Evolutionary conservation across 2,329 filamentous ascomycete genomes (phyloP).

Genomic region (Elsinoe australis): DNA sequence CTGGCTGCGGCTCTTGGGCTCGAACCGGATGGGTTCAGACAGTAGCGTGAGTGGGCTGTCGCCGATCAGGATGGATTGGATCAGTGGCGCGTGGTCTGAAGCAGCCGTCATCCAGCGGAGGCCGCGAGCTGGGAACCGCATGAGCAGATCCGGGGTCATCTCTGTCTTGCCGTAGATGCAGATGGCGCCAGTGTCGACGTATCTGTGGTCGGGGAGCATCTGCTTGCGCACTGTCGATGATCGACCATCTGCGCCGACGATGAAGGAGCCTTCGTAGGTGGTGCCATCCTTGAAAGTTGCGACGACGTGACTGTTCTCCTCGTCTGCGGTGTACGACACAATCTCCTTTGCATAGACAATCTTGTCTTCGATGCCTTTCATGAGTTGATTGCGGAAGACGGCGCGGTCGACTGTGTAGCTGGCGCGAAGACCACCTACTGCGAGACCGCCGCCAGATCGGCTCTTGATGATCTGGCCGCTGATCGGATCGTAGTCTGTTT

Average conservation of each 20-base stretch:
- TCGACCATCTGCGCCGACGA: conserved; percentile 24
- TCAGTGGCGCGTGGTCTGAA: conserved; percentile 20
- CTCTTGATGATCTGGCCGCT: conserved; percentile 21
- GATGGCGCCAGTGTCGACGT: conserved; percentile 22
- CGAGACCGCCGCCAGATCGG: conserved; percentile 18
- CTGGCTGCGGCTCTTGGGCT: conserved; percentile 17
- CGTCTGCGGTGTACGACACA: conserved; percentile 16
- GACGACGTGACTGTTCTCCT: conserved; percentile 18
- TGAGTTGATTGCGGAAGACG: conserved; percentile 21
- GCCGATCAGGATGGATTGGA: conserved; percentile 23
- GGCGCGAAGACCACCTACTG: conserved; percentile 17
- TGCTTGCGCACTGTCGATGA: conserved; percentile 22
- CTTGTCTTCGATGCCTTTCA: conserved; percentile 22
- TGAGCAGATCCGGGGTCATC: conserved; percentile 21
- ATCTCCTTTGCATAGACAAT: conserved; percentile 22
- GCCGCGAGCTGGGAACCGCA: conserved; percentile 20
- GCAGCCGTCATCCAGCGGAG: conserved; percentile 22
- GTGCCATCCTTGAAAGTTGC: conserved; percentile 22
- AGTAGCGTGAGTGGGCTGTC: conserved; percentile 22
- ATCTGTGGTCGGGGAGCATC: conserved; percentile 20
- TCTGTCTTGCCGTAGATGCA: conserved; percentile 25
- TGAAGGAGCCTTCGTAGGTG: conserved; percentile 19
- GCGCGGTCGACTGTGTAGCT: conserved; percentile 22
- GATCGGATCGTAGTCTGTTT: conserved; percentile 22
- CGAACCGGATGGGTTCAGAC: conserved; percentile 22